A percentile compares a stretch with the other conserved stretches of the same genome.
These are phyloP conservation scores for Zygoascus meyerae DNA, from an alignment of 1,139 yeast species.

Conservation along the genomic window DNA sequence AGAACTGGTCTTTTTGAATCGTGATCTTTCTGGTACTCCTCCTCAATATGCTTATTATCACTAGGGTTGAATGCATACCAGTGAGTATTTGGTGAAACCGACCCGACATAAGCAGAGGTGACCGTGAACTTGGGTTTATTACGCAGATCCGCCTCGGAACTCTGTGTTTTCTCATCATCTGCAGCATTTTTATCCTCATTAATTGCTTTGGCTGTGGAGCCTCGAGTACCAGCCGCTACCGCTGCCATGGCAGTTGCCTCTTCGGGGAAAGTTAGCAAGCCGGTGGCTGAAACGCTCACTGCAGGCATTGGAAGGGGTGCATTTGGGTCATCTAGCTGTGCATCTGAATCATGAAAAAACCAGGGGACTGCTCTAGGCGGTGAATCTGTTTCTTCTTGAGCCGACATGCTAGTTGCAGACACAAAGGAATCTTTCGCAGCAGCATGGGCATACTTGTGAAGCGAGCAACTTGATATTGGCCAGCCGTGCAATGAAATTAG, in stretches of 20 bases:
- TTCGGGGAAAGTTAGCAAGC: constrained; percentile 5
- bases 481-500: no score
- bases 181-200: constrained; percentile 1
- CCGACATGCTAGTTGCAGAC: constrained; percentile 2
- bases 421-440: no score
- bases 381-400: neutral
- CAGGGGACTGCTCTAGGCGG: constrained; percentile 24
- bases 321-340: constrained; percentile 35
- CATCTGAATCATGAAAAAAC: constrained; percentile 36
- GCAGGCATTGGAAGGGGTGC: constrained; percentile 32
- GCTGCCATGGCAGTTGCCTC: constrained; percentile 11
- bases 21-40: constrained; percentile 9
- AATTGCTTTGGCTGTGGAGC: neutral
- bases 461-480: no score
- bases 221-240: neutral
- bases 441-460: no score
- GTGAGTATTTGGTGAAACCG: constrained; percentile 25
- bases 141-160: neutral
- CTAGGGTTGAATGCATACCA: constrained; percentile 39
- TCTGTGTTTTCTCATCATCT: neutral
- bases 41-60: constrained; percentile 22
- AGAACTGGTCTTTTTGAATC: constrained; percentile 21
- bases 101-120: constrained; percentile 24
- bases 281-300: constrained; percentile 12
- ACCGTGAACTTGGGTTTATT: constrained; percentile 18